Percentiles rank a stretch among this genome's conserved stretches.
phyloP scores from a whole-genome alignment of 805 yeast genomes.

The Blastobotrys mokoenaii region DNA sequence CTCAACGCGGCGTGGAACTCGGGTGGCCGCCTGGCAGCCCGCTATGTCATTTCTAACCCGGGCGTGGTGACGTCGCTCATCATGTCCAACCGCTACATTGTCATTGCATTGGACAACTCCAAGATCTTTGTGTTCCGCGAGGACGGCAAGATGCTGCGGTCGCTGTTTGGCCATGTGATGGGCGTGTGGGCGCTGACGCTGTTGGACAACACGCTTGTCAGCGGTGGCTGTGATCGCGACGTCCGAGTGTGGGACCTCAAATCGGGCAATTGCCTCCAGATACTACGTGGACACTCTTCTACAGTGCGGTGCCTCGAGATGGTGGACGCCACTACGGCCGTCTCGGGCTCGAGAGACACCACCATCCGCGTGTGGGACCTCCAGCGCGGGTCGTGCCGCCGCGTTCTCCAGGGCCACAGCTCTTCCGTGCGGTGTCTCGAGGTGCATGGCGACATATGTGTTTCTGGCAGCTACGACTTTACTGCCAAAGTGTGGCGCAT shows the following conservation, averaged over 20 bases:
- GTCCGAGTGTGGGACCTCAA: slow-evolving; percentile 92
- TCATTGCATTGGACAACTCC: slow-evolving; percentile 37
- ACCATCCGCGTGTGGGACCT: slow-evolving; percentile 94
- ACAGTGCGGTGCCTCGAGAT: slow-evolving; percentile 84
- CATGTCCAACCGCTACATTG: slow-evolving; percentile 30
- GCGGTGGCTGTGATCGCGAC: slow-evolving; percentile 94
- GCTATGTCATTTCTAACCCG: slow-evolving; percentile 29
- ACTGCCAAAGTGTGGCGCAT: slow-evolving; percentile 87
- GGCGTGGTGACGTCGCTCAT: slow-evolving; percentile 34
- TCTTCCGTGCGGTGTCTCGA: slow-evolving; percentile 77
- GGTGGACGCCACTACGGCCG: slow-evolving; percentile 68
- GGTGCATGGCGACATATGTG: slow-evolving; percentile 56
- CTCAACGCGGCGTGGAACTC: slow-evolving; percentile 32
- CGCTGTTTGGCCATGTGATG: slow-evolving; percentile 95
- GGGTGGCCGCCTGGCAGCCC: slow-evolving; percentile 34
- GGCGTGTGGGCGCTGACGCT: slow-evolving; percentile 97
- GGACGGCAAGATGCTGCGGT: slow-evolving; percentile 47
- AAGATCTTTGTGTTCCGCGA: slow-evolving; percentile 34
- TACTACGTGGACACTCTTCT: slow-evolving; percentile 82
- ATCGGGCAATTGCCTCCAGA: slow-evolving; percentile 77
- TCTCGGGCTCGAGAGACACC: slow-evolving; percentile 87
- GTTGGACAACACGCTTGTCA: slow-evolving; percentile 80
- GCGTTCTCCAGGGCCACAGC: slow-evolving; percentile 60
- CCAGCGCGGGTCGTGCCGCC: slow-evolving; percentile 76
- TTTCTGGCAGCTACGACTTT: slow-evolving; percentile 85